Conservation (phyloP, 305 asterid genomes). For the Fraxinus albicans region DNA sequence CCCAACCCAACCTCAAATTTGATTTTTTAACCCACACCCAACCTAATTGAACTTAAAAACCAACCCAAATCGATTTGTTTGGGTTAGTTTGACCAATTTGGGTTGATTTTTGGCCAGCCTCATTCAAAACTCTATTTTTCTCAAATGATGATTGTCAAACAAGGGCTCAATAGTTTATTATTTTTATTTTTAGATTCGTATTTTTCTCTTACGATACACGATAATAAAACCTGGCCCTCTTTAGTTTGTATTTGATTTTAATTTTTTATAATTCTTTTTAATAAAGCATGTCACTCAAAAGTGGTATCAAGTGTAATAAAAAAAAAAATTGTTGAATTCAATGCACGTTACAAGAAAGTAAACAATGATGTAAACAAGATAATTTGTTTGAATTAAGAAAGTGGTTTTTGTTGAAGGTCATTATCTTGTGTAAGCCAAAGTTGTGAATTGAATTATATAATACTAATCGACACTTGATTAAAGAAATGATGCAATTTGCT, state of each 20-base stretch:
- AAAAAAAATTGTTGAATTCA: neutral
- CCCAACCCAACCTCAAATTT: no score
- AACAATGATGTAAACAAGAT: conserved; percentile 13
- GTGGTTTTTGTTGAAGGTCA: conserved; percentile 12
- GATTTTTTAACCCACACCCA: no score
- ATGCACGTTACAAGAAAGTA: neutral
- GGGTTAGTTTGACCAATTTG: no score
- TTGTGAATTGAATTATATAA: neutral
- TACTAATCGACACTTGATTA: neutral
- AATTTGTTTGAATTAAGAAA: conserved; percentile 2
- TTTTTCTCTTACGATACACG: neutral
- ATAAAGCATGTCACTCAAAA: neutral
- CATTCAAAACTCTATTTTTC: no score
- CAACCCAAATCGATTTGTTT: no score
- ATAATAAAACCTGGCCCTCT: neutral
- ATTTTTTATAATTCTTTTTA: no score
- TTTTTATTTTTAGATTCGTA: no score
- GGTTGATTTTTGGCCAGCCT: no score
- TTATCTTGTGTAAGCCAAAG: neutral
- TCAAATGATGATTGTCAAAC: no score
- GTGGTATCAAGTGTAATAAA: neutral
- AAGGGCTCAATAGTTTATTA: no score
- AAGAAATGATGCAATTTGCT: neutral
- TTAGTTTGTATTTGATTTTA: no score
- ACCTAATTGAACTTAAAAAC: no score